Conservation (phyloP, 805 yeast species). For the Yarrowia bubula region DNA sequence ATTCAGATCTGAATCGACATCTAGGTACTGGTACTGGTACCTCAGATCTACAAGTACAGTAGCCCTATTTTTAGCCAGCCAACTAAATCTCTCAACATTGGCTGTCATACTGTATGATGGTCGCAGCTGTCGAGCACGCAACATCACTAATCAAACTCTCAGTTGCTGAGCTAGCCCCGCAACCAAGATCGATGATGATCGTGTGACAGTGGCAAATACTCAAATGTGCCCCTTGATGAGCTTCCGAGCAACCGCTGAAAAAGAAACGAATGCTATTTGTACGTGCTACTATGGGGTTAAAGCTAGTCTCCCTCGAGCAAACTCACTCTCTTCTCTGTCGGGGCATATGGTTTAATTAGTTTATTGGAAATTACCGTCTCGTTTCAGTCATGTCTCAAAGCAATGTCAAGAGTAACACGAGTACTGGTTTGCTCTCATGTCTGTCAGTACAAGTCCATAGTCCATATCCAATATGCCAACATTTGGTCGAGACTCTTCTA, state of each 20-base stretch:
- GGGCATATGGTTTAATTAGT: not conserved
- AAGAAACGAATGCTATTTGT: not conserved
- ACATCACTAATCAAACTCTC: not conserved
- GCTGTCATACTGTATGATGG: not conserved
- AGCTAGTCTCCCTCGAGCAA: not conserved
- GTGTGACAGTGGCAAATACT: conserved; percentile 6
- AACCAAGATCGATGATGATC: not conserved
- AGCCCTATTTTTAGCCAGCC: conserved; percentile 4
- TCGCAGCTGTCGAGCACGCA: conserved; percentile 4
- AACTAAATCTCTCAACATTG: not conserved
- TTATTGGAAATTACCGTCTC: too few relatives aligned
- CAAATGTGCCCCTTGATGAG: not conserved
- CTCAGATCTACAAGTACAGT: too few relatives aligned
- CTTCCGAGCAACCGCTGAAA: not conserved
- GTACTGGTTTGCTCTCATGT: too few relatives aligned
- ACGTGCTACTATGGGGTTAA: too few relatives aligned
- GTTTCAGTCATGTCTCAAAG: too few relatives aligned
- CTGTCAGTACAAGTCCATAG: too few relatives aligned
- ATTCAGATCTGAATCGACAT: not conserved
- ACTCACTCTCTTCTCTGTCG: not conserved
- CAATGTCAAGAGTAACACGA: too few relatives aligned
- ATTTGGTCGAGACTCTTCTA: too few relatives aligned
- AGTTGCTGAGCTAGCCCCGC: not conserved
- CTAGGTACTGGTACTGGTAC: too few relatives aligned
- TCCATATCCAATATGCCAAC: too few relatives aligned